A percentile compares a stretch with the other conserved stretches of the same genome.
phyloP scores from a whole-genome alignment of 23 red algal species.

The Gracilaria domingensis region DNA sequence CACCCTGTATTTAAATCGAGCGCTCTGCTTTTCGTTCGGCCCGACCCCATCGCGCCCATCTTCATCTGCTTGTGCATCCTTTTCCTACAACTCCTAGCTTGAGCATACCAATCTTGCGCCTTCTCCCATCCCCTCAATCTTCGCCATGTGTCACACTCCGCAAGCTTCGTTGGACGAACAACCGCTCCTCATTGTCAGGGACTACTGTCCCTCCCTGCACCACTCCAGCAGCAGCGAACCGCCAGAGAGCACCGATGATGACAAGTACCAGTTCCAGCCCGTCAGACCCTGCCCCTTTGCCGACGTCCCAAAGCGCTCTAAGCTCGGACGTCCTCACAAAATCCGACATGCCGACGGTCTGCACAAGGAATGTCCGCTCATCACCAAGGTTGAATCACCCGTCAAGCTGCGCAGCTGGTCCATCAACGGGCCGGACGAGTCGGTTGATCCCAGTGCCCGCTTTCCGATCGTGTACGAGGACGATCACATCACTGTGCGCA shows the following conservation, averaged over 20 bases:
- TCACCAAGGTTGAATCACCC: not conserved
- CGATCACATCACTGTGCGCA: too few relatives aligned
- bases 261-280: not conserved
- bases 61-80: too few relatives aligned
- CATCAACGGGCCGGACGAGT: conserved; percentile 17
- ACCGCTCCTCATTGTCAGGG: not conserved
- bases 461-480: not conserved
- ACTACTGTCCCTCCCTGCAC: not conserved
- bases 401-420: not conserved
- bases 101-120: too few relatives aligned
- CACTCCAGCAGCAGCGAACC: not conserved
- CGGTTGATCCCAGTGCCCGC: not conserved
- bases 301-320: not conserved
- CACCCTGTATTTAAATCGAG: too few relatives aligned
- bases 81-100: too few relatives aligned
- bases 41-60: too few relatives aligned
- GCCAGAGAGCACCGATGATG: not conserved
- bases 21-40: too few relatives aligned
- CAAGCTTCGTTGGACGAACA: not conserved
- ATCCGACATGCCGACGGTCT: not conserved
- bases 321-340: not conserved
- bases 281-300: not conserved
- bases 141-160: too few relatives aligned
- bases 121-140: too few relatives aligned
- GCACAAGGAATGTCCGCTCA: not conserved